Base-by-base conservation (phyloP, 169 alveolate genomes). In the Plasmodium gaboni region DNA sequence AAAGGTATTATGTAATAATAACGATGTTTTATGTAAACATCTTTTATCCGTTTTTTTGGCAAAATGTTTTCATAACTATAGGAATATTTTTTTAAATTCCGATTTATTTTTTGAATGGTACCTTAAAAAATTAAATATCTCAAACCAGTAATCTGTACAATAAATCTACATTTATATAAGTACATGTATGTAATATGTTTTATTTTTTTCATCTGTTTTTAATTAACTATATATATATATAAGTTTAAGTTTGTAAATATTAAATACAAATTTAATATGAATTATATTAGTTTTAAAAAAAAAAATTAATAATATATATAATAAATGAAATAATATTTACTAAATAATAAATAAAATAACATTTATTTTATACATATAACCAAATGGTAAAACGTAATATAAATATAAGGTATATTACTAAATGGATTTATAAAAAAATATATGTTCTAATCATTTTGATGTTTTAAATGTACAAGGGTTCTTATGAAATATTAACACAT, bases 11-110 rank as follows among this genome's bases (percentile, higher is more conserved):
- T 87, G 88, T 22, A 53, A 55, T 53, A 8, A 70, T 69, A 26
- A 57, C 51, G 87, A 87, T 42, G 15, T 87, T 15, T 57, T 72
- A 65, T 87, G 92, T 67, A 76, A 80, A 19, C 88, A 69, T 61
- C 15, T 76, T 87, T 42, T 87, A 51, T 69, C 89, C 65, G 87
- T 72, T 65, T 60, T 42, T 32, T 51, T 87, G 42, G 83, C 89
- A 72, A 73, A 76, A 72, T 71, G 76, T 22, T 80, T 69, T 63
- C 72, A 71, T 46, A 60, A 59, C 70, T 76, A 76, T 60, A 50
- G 32, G 15, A 60, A 80, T 19, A 46, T 87, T 87, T 69, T 38
- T 64, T 65, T 87, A 76, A 71, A 55, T 13, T 22, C 71, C 13
- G 24, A 32, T 38, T 59, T 76, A 53, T 80, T 87, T 67, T 87